Evolutionary conservation across 108 stramenopile genomes (phyloP), one percentile per base, ranked within the genome.

Genomic region (Nannochloropsis salina): DNA sequence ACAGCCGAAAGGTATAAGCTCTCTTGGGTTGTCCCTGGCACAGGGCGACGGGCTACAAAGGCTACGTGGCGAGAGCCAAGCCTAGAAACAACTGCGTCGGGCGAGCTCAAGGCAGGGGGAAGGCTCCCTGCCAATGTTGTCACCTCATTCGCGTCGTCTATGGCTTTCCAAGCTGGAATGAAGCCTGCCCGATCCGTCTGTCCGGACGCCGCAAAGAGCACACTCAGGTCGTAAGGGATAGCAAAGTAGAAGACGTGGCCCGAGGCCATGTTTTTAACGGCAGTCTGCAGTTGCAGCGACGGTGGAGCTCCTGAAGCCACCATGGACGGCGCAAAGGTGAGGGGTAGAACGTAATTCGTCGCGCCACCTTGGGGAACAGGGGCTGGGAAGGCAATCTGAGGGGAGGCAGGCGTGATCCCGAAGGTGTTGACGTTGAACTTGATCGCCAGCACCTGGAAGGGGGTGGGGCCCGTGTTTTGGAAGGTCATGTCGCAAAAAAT

Each of bases 351-450:
- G 42, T 89, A 85, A 42, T 43, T 86, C 10, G 95, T 93, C 41
- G 88, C 90, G 45, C 90, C 83, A 20, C 95, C 95, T 4, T 85
- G 80, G 9, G 91, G 80, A 84, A 96, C 84, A 3, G 96, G 95
- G 40, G 94, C 93, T 47, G 94, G 93, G 85, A 93, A 93, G 11
- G 21, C 12, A 82, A 97, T 94, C 86, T 96, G 96, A 89, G 95
- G 96, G 81, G 89, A 87, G 22, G 92, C 90, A 22, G 97, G 97
- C 84, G 94, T 94, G 42, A 99, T 88, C n/a, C 97, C 96, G 91
- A 97, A 97, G 21, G 96, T 90, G 89, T 96, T 97, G 92, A 98
- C 98, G 92, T 99, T 99, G 61, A 98, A 90, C 92, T 99, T 97
- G 86, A 99, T 94, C 31, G 96, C 96, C 80, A 99, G 87, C 44